phyloP scores from a whole-genome alignment of 2,329 filamentous ascomycete species.

The Exserohilum turcica region DNA sequence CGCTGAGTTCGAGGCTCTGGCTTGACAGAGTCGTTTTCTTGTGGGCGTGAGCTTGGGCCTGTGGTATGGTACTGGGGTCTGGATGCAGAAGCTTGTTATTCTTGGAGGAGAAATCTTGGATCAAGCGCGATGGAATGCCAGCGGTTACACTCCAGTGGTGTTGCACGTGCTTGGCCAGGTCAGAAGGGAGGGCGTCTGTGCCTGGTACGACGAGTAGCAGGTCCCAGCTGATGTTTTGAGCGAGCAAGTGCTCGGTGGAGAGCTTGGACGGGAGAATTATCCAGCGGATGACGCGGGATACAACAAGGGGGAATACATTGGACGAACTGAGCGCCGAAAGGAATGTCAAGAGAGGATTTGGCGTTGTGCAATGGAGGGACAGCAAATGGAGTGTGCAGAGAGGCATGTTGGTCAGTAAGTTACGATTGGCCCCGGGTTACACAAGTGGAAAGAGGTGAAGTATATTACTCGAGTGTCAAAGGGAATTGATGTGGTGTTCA shows the following conservation, averaged over 20 bases:
- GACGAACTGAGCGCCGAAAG: slow-evolving; percentile 46
- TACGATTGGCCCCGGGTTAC: not conserved
- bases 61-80: slow-evolving; percentile 39
- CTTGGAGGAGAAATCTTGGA: slow-evolving; percentile 45
- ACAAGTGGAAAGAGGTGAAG: not conserved
- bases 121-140: slow-evolving; percentile 53
- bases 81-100: slow-evolving; percentile 50
- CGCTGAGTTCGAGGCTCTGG: slow-evolving; percentile 58
- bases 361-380: slow-evolving; percentile 46
- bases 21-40: slow-evolving; percentile 22
- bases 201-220: slow-evolving; percentile 53
- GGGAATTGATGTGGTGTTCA: slow-evolving; percentile 1
- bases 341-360: slow-evolving; percentile 47
- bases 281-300: slow-evolving; percentile 55
- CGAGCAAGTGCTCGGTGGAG: slow-evolving; percentile 51
- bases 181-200: slow-evolving; percentile 32
- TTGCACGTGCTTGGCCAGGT: slow-evolving; percentile 29
- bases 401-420: slow-evolving; percentile 49
- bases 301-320: slow-evolving; percentile 49
- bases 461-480: slow-evolving; percentile 4
- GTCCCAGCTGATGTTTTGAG: slow-evolving; percentile 53
- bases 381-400: slow-evolving; percentile 56
- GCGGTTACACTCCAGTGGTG: slow-evolving; percentile 47
- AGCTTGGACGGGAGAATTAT: slow-evolving; percentile 55
- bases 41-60: slow-evolving; percentile 37